Conservation (phyloP, 768 basidiomycete genomes). For the Floccularia luteovirens region DNA sequence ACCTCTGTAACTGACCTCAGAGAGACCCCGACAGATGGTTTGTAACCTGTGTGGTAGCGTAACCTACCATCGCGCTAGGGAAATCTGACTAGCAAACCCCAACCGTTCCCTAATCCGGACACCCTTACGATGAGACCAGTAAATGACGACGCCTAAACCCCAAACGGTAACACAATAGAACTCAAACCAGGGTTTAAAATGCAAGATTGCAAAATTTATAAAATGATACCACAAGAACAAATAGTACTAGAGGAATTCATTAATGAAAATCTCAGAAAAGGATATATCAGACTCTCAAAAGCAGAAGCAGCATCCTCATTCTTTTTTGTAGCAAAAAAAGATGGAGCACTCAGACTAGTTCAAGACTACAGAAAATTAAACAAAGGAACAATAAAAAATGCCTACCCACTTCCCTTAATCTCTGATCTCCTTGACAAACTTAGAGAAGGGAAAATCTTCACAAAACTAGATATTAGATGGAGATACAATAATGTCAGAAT, state of each 20-base stretch:
- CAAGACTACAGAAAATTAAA: conserved; percentile 24
- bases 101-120: too few relatives aligned
- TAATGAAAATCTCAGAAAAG: conserved; percentile 17
- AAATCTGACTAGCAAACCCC: too few relatives aligned
- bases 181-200: not conserved
- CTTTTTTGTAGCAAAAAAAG: conserved; percentile 19
- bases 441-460: conserved; percentile 15
- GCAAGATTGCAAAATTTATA: not conserved
- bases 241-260: conserved; percentile 11
- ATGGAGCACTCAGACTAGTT: conserved; percentile 14
- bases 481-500: conserved; percentile 29
- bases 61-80: too few relatives aligned
- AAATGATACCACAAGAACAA: not conserved
- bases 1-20: too few relatives aligned
- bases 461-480: conserved; percentile 28
- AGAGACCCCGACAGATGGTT: too few relatives aligned
- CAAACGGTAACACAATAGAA: not conserved
- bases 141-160: too few relatives aligned
- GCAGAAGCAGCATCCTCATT: conserved; percentile 14
- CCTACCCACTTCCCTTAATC: conserved; percentile 23
- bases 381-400: conserved; percentile 19
- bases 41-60: too few relatives aligned
- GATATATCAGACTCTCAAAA: conserved; percentile 15
- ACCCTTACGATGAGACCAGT: too few relatives aligned
- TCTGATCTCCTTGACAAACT: conserved; percentile 18